Evolutionary conservation across 441 rosid species (phyloP).

Genomic region (Erodium texanum): DNA sequence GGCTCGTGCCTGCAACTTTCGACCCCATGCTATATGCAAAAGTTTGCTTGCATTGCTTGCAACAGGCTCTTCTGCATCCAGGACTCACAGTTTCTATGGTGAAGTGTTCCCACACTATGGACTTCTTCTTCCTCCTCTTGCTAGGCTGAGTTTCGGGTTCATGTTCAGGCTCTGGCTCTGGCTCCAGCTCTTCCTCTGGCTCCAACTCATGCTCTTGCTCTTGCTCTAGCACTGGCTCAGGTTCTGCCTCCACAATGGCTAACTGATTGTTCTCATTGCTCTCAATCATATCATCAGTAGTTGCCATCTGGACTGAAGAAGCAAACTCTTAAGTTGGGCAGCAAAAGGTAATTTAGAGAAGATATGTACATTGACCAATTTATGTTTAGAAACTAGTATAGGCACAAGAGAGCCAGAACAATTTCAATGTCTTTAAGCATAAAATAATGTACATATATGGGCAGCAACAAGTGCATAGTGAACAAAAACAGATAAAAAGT

Average conservation of each 20-base stretch:
- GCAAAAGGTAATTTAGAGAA: neutral
- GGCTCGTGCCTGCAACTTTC: conserved; percentile 70
- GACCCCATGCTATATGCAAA: conserved; percentile 68
- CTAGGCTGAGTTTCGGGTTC: conserved; percentile 38
- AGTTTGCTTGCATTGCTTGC: conserved; percentile 66
- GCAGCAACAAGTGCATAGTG: too few relatives aligned
- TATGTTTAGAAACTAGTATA: too few relatives aligned
- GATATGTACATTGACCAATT: too few relatives aligned
- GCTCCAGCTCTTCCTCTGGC: neutral
- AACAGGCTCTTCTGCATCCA: conserved; percentile 55
- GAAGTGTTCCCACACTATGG: conserved; percentile 69
- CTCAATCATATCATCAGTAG: conserved; percentile 18
- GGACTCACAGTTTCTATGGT: conserved; percentile 46
- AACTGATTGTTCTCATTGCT: conserved; percentile 19
- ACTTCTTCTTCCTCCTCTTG: conserved; percentile 68
- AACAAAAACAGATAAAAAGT: too few relatives aligned
- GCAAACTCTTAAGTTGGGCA: conserved; percentile 15
- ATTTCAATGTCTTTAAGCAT: too few relatives aligned
- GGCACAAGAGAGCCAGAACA: too few relatives aligned
- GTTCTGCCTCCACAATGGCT: neutral
- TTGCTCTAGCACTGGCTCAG: neutral
- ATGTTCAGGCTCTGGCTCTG: neutral
- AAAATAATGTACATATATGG: too few relatives aligned
- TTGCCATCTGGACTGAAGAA: conserved; percentile 26
- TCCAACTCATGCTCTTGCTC: neutral